Evolutionary conservation across 257 asterid species (phyloP), one percentile per base, ranked within the genome.

Genomic region (Craterostigma plantagineum): DNA sequence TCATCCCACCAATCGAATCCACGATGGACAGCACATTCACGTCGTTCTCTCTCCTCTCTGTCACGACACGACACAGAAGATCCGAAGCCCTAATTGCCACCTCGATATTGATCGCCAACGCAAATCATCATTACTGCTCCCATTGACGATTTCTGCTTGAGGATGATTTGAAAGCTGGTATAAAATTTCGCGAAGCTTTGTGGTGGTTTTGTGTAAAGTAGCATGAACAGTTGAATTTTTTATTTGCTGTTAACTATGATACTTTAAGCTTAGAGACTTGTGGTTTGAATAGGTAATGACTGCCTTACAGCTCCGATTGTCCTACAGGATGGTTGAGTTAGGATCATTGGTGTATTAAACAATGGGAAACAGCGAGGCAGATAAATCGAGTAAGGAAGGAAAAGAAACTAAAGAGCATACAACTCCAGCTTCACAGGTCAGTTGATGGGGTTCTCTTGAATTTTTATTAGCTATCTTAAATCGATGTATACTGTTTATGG

Each of bases 301-400:
- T 36, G 16, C 27, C 36, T 14, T n/a, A 4, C 16, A 7, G 41
- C 33, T 35, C 9, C 34, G 45, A 27, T 10, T 46, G 34, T 16
- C 14, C 51, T 52, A 51, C 63, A 69, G 87, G 61, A 79, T 72
- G 75, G 54, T 67, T 59, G 45, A 61, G 53, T 57, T 50, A 56
- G 52, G 48, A 53, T 55, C 59, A 39, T 58, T 51, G 30, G 30
- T 23, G 30, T 2, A 23, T 23, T 23, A 23, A 2, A 23, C 45
- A 54, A 86, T 87, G 98, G 82, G 85, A 35, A 68, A 81, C 64
- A 63, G 70, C 56, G 95, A 83, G 66, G 77, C 63, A 46, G 92
- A 77, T 54, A 90, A 90, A 69, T 62, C 91, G 36, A 59, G 77
- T 7, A 76, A 82, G 72, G 95, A 79, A 56, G 82, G 66, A 38